phyloP scores from a whole-genome alignment of 2,329 filamentous ascomycete genomes.

The Lachnellula occidentalis region DNA sequence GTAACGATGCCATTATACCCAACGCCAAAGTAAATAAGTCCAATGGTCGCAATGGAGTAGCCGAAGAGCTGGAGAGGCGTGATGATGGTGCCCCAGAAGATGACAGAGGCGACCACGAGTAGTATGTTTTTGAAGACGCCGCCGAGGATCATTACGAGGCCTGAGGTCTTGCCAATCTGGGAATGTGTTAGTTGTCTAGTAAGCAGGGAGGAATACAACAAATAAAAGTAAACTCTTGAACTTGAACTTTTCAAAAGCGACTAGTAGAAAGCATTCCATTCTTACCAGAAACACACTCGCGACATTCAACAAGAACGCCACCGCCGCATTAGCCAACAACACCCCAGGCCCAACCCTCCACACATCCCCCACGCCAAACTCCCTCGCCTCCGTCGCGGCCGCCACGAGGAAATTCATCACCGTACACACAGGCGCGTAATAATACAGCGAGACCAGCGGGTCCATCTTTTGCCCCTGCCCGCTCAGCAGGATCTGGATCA shows the following conservation, averaged over 20 bases:
- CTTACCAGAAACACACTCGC: constrained; percentile 74
- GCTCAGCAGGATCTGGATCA: constrained; percentile 76
- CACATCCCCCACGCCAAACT: constrained; percentile 61
- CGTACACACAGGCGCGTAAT: constrained; percentile 78
- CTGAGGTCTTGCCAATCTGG: constrained; percentile 80
- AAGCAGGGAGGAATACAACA: background rate
- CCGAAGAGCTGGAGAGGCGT: constrained; percentile 74
- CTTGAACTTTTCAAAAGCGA: background rate
- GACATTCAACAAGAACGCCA: constrained; percentile 76
- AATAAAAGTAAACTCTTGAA: constrained; percentile 14
- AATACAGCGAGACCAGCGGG: constrained; percentile 81
- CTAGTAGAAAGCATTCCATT: too few relatives aligned
- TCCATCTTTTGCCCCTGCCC: constrained; percentile 76
- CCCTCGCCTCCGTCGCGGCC: constrained; percentile 64
- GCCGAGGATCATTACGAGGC: constrained; percentile 76
- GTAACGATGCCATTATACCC: too few relatives aligned
- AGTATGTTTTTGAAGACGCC: constrained; percentile 83
- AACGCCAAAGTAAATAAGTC: too few relatives aligned
- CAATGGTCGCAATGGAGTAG: constrained; percentile 38
- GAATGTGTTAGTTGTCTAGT: background rate
- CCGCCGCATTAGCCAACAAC: constrained; percentile 69
- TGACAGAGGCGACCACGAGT: constrained; percentile 70
- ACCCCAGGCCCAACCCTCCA: constrained; percentile 64
- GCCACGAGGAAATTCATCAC: constrained; percentile 71
- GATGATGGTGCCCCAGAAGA: constrained; percentile 72